These are phyloP conservation scores for Paramarasmius palmivorus DNA, from an alignment of 1,284 basidiomycete genomes.

Conservation along the genomic window DNA sequence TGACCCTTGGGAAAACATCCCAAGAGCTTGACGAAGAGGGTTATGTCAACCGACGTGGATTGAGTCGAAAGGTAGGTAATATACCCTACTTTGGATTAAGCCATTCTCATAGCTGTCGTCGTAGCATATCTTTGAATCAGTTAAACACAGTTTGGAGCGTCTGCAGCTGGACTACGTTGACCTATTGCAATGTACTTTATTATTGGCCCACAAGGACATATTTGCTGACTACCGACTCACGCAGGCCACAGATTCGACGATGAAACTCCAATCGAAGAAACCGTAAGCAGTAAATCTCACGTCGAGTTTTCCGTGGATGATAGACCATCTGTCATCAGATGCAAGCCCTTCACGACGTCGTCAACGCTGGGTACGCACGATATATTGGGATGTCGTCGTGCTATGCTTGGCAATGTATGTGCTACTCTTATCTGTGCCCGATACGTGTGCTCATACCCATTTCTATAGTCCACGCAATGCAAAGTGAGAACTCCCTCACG, in stretches of 20 bases:
- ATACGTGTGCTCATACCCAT: conserved; percentile 2
- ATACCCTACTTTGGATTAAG: too few species aligned
- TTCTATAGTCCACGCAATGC: conserved; percentile 44
- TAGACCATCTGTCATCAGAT: conserved; percentile 49
- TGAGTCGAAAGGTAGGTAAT: too few species aligned
- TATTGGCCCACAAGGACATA: not conserved
- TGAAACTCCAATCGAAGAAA: conserved; percentile 47
- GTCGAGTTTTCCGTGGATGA: not conserved
- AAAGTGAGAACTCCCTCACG: too few species aligned
- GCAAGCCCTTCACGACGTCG: conserved; percentile 69
- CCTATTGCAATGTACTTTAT: conserved; percentile 34
- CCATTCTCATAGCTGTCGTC: not conserved
- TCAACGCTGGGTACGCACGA: conserved; percentile 60
- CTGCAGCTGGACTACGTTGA: conserved; percentile 75
- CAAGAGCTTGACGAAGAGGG: conserved; percentile 50
- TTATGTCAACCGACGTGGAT: too few species aligned
- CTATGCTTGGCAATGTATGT: conserved; percentile 47
- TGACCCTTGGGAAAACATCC: conserved; percentile 54
- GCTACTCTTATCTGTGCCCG: conserved; percentile 2
- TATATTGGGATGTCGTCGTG: conserved; percentile 68
- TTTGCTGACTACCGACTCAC: not conserved
- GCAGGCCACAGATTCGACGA: conserved; percentile 59
- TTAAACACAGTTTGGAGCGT: conserved; percentile 64
- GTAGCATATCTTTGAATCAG: conserved; percentile 72
- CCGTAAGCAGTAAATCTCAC: conserved; percentile 15